Evolutionary conservation across 176 grass and related monocot species (phyloP).

Genomic region (Ananas comosus): DNA sequence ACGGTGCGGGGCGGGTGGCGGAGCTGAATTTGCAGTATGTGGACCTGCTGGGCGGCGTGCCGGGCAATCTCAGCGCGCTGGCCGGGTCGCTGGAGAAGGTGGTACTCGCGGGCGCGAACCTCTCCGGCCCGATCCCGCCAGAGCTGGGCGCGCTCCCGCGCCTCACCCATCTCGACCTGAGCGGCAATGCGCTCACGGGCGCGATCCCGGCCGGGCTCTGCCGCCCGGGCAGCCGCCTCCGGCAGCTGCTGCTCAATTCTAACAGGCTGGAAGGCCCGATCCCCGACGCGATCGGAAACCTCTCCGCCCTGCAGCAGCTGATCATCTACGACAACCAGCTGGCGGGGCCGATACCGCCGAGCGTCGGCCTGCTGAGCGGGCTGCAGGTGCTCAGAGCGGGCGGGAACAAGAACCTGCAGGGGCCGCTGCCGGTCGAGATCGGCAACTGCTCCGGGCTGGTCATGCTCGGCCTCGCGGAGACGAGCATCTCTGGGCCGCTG

Average conservation of each 20-base stretch:
- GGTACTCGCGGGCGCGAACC: conserved; percentile 57
- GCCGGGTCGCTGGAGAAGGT: conserved; percentile 41
- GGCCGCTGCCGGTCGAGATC: conserved; percentile 46
- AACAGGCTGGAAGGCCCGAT: conserved; percentile 63
- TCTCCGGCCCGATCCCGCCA: conserved; percentile 52
- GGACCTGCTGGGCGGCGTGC: conserved; percentile 47
- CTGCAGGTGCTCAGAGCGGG: conserved; percentile 50
- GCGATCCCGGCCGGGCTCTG: conserved; percentile 42
- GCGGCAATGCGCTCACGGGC: conserved; percentile 63
- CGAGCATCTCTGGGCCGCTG: conserved; percentile 54
- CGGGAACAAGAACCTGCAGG: conserved; percentile 72
- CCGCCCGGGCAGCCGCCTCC: conserved; percentile 51
- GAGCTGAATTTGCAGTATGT: conserved; percentile 52
- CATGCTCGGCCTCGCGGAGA: conserved; percentile 73
- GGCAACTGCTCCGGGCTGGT: conserved; percentile 50
- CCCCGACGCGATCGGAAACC: conserved; percentile 44
- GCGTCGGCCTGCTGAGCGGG: conserved; percentile 35
- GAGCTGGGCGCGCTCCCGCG: conserved; percentile 36
- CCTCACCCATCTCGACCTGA: conserved; percentile 58
- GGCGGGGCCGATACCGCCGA: conserved; percentile 46
- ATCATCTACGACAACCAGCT: conserved; percentile 84
- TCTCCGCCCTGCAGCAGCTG: conserved; percentile 43
- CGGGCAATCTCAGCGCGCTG: conserved; percentile 32
- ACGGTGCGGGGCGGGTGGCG: conserved; percentile 31
- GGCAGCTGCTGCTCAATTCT: conserved; percentile 45